Conservation (phyloP, 2,329 filamentous ascomycete genomes). For the Fusarium robinianum region DNA sequence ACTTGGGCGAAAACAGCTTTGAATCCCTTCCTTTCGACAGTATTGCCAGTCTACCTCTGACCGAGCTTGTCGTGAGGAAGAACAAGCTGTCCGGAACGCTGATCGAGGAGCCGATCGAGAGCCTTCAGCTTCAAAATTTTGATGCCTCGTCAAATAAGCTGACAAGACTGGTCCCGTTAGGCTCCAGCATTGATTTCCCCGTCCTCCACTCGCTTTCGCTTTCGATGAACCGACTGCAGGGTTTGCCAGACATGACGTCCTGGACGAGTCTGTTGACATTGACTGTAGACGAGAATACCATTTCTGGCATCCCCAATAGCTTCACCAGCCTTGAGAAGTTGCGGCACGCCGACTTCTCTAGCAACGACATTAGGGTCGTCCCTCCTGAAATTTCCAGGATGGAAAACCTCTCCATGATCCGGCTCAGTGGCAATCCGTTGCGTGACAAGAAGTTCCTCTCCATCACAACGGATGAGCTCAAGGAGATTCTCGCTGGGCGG, state of each 20-base stretch:
- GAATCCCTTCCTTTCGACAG: conserved; percentile 70
- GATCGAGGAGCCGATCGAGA: conserved; percentile 64
- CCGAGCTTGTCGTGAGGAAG: conserved; percentile 74
- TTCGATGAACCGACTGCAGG: conserved; percentile 78
- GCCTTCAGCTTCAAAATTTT: conserved; percentile 71
- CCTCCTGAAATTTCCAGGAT: conserved; percentile 79
- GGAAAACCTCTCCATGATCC: conserved; percentile 74
- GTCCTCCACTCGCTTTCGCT: conserved; percentile 73
- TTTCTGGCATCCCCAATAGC: conserved; percentile 75
- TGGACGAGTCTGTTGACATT: conserved; percentile 77
- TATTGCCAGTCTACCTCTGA: conserved; percentile 69
- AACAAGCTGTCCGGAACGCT: conserved; percentile 78
- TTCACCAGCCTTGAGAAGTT: conserved; percentile 71
- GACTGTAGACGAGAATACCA: conserved; percentile 79
- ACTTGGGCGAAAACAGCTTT: conserved; percentile 79
- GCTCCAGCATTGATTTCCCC: conserved; percentile 64
- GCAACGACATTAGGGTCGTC: conserved; percentile 78
- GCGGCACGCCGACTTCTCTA: conserved; percentile 78
- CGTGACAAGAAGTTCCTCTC: conserved; percentile 84
- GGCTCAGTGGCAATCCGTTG: conserved; percentile 86
- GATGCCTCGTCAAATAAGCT: conserved; percentile 81
- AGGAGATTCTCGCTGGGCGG: conserved; percentile 69
- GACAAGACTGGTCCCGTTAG: conserved; percentile 52
- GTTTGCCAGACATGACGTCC: conserved; percentile 71
- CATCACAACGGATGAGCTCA: conserved; percentile 80